These are phyloP conservation scores for Neofusicoccum kwambonambiense DNA, from an alignment of 2,329 filamentous ascomycete species.

Conservation along the genomic window DNA sequence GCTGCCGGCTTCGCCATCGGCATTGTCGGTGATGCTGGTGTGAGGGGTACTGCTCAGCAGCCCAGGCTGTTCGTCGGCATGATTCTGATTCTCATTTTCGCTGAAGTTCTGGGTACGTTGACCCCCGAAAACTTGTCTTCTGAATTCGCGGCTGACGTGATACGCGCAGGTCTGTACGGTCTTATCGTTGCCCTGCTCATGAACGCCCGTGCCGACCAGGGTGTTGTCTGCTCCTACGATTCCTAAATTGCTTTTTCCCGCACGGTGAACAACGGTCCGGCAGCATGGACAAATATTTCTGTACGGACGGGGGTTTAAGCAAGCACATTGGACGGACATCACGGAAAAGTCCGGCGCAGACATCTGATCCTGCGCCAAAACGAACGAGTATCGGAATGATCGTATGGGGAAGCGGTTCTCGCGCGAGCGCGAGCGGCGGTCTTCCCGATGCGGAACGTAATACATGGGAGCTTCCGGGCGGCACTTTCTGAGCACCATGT, in stretches of 20 bases:
- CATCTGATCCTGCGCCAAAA: neutral
- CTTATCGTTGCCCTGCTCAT: constrained; percentile 98
- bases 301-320: constrained; percentile 11
- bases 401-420: neutral
- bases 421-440: neutral
- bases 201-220: constrained; percentile 76
- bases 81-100: constrained; percentile 99
- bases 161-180: constrained; percentile 81
- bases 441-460: neutral
- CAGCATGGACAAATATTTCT: constrained; percentile 12
- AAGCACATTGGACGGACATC: neutral
- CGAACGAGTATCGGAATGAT: constrained; percentile 8
- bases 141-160: constrained; percentile 14
- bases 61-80: constrained; percentile 91
- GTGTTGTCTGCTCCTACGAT: constrained; percentile 18
- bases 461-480: constrained; percentile 17
- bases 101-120: constrained; percentile 88
- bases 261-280: constrained; percentile 4
- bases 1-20: constrained; percentile 79
- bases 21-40: constrained; percentile 74
- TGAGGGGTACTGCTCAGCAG: constrained; percentile 81
- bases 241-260: constrained; percentile 11
- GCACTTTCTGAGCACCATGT: constrained; percentile 14
- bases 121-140: neutral
- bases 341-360: neutral